Evolutionary conservation across 2,329 filamentous ascomycete species (phyloP), one percentile per base, ranked within the genome.

Genomic region (Trichoderma harzianum): DNA sequence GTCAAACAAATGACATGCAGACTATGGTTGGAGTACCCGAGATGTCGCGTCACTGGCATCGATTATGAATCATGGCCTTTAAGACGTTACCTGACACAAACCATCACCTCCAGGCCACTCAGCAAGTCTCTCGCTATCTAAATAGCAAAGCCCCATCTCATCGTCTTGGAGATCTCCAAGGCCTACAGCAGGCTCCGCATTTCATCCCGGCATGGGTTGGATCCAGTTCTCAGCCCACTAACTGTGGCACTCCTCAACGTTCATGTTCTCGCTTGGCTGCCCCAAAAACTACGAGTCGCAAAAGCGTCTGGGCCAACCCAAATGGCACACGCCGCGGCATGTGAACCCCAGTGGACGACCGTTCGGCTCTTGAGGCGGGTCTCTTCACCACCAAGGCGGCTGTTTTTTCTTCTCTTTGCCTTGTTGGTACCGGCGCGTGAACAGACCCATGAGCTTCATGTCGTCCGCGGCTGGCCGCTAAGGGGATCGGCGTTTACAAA

Each of bases 241-340:
- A 43, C 39, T 10, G 39, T 64, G 4, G 28, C 28, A 30, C 55
- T 51, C 18, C 34, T 68, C 53, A 43, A 43, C 39, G 39, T 43
- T 34, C 32, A 34, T 11, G 32, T 34, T 43, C 39, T 43, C 39
- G 65, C 51, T 34, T 60, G 26, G 8, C 53, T 34, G 47, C 8
- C 16, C 26, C 8, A 21, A 43, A 24, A 57, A n/a, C 30, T 21
- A 69, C 55, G 24, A 51, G 55, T 60, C 36, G 18, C 43, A 24
- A 51, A 69, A 60, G 7, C 66, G 36, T 61, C 55, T 69, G 66
- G 55, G 30, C 66, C 66, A 69, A 69, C 66, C 53, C 66, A 60
- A 51, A n/a, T n/a, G 55, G 55, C 66, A 69, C 66, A 69, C 66
- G 66, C 36, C 14, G 28, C 55, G 55, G 55, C 55, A 69, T 32